Evolutionary conservation across 192 early-diverging fungal species (phyloP), one percentile per base, ranked within the genome.

Genomic region (Backusella macrospora): DNA sequence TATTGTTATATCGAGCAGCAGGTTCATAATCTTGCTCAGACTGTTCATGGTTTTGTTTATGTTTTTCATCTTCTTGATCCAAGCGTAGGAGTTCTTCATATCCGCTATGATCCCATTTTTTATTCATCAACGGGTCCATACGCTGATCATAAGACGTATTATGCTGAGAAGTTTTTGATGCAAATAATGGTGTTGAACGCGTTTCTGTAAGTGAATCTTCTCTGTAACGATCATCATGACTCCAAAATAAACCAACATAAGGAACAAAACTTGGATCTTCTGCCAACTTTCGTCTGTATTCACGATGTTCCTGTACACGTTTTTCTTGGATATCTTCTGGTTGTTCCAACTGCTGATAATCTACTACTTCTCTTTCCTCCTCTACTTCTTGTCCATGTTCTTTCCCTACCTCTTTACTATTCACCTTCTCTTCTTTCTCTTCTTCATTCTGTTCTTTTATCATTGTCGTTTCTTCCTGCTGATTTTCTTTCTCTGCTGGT

Each of bases 231-330:
- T 87, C 86, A 75, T 87, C 86, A 66, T 87, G 86, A 34, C 84
- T 82, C 86, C 86, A 87, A 55, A 87, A 87, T 65, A 84, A 79
- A 8, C 86, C 86, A 34, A 87, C 81, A 65, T 86, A 84, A 15
- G 86, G 86, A 14, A 86, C 84, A 65, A 87, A 87, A 6, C 84
- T 82, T 6, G 86, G 86, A 71, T 87, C 86, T 48, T 87, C 84
- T 26, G 79, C 84, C 38, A 87, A 64, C 44, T 86, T 87, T 59
- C 80, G 82, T 40, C 86, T 74, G 65, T 87, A 87, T 71, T 87
- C 86, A 42, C 80, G 81, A 23, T 84, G 73, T 65, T 82, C 86
- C 26, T 79, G 63, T 18, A 81, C 44, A 42, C 76, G 76, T 15
- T 67, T 73, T 39, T 78, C 65, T 45, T 68, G 43, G 7, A 44